Conservation (phyloP, 1,284 basidiomycete species). For the Marasmius sp. region DNA sequence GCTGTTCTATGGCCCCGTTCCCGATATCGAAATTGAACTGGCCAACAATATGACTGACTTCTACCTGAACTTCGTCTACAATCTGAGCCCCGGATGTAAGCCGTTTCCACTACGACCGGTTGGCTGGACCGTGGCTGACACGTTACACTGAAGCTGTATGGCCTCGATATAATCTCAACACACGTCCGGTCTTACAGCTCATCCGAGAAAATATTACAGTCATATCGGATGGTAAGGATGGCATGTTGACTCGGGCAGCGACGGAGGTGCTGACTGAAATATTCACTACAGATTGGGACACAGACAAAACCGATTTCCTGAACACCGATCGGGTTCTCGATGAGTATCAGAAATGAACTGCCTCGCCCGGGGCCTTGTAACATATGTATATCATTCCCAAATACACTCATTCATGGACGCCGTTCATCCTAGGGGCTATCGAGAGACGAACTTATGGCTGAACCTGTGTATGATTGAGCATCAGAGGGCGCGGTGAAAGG, state of each 20-base stretch:
- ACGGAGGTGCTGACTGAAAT: not conserved
- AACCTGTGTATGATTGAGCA: too few relatives aligned
- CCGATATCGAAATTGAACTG: slow-evolving; percentile 43
- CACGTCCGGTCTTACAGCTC: slow-evolving; percentile 44
- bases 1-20: slow-evolving; percentile 48
- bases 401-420: too few relatives aligned
- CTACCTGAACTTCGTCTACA: slow-evolving; percentile 53
- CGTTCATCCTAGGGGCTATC: too few relatives aligned
- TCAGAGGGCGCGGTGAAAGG: too few relatives aligned
- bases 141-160: slow-evolving; percentile 34
- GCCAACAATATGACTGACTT: slow-evolving; percentile 48
- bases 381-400: too few relatives aligned
- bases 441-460: too few relatives aligned
- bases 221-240: slow-evolving; percentile 45
- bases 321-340: slow-evolving; percentile 38
- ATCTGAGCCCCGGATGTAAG: slow-evolving; percentile 52
- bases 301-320: slow-evolving; percentile 42
- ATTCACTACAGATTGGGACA: slow-evolving; percentile 37
- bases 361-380: too few relatives aligned
- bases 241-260: too few relatives aligned
- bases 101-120: not conserved
- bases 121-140: slow-evolving; percentile 1
- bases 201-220: slow-evolving; percentile 48
- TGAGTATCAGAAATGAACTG: slow-evolving; percentile 43
- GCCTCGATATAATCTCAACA: slow-evolving; percentile 37